These are phyloP conservation scores for Platismatia glauca DNA, from an alignment of 495 filamentous ascomycete species.

Conservation along the genomic window DNA sequence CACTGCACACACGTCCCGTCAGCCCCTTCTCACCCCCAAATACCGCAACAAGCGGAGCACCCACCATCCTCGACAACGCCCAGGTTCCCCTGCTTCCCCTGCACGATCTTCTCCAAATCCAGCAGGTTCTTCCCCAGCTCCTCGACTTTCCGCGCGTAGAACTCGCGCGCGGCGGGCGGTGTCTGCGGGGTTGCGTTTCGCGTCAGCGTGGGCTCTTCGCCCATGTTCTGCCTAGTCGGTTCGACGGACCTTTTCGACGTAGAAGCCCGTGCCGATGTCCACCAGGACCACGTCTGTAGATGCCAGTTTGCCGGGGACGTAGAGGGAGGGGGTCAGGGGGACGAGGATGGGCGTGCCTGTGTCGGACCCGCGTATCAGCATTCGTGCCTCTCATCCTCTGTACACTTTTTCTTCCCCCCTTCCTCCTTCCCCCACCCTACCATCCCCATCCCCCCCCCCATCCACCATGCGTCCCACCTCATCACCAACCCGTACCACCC, in stretches of 20 bases:
- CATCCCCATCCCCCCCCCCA: not conserved
- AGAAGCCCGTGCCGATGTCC: conserved; percentile 94
- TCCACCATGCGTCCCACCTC: not conserved
- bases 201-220: too few species aligned
- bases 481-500: not conserved
- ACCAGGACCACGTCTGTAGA: conserved; percentile 77
- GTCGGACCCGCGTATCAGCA: too few species aligned
- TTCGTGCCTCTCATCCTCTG: not conserved
- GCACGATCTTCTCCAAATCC: conserved; percentile 78
- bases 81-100: conserved; percentile 75
- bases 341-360: conserved; percentile 66
- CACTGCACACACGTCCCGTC: conserved; percentile 29
- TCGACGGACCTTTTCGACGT: conserved; percentile 75
- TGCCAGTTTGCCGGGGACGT: conserved; percentile 76
- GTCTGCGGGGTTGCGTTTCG: too few species aligned
- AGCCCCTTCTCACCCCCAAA: not conserved
- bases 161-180: conserved; percentile 64
- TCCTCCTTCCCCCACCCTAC: not conserved
- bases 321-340: conserved; percentile 84
- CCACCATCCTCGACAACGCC: conserved; percentile 81
- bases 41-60: conserved; percentile 19
- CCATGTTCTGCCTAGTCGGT: not conserved
- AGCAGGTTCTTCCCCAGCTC: conserved; percentile 68
- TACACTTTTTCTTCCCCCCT: too few species aligned
- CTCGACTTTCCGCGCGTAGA: conserved; percentile 80